phyloP scores from a whole-genome alignment of 495 filamentous ascomycete species.

The Aspergillus avenaceus region DNA sequence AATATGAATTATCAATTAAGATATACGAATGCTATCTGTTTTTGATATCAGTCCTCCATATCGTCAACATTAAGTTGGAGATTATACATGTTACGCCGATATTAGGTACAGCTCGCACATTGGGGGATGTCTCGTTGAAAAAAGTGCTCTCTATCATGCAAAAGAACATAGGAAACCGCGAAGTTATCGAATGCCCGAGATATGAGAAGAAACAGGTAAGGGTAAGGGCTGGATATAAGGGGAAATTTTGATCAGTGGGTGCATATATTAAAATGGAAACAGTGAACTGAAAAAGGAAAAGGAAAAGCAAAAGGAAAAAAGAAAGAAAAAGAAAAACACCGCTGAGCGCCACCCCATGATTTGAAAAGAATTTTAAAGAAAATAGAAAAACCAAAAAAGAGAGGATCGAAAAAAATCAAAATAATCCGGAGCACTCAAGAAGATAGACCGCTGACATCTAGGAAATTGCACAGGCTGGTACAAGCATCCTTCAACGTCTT shows the following conservation, averaged over 20 bases:
- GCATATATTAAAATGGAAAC: conserved; percentile 7
- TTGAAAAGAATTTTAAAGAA: background rate
- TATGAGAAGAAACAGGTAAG: conserved; percentile 3
- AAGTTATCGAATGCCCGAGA: conserved; percentile 1
- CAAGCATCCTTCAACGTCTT: conserved; percentile 79
- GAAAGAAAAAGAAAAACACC: background rate
- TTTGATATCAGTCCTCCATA: background rate
- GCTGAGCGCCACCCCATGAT: background rate
- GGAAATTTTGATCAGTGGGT: too few species aligned
- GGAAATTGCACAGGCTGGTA: conserved; percentile 74
- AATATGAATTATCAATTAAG: conserved; percentile 1
- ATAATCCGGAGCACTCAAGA: conserved; percentile 5
- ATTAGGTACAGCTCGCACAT: background rate
- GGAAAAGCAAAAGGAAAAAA: background rate
- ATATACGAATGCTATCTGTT: background rate
- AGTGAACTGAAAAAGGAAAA: background rate
- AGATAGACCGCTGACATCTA: conserved; percentile 33
- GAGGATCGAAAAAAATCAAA: background rate
- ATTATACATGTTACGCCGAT: conserved; percentile 5
- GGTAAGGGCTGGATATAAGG: too few species aligned
- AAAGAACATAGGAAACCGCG: conserved; percentile 6
- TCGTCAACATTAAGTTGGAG: background rate
- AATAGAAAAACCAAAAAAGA: conserved; percentile 1
- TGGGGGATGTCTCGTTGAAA: background rate
- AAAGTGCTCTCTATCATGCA: conserved; percentile 15